These are phyloP conservation scores for Isoetes taiwanensis DNA, from an alignment of 75 land plant genomes.

Conservation along the genomic window DNA sequence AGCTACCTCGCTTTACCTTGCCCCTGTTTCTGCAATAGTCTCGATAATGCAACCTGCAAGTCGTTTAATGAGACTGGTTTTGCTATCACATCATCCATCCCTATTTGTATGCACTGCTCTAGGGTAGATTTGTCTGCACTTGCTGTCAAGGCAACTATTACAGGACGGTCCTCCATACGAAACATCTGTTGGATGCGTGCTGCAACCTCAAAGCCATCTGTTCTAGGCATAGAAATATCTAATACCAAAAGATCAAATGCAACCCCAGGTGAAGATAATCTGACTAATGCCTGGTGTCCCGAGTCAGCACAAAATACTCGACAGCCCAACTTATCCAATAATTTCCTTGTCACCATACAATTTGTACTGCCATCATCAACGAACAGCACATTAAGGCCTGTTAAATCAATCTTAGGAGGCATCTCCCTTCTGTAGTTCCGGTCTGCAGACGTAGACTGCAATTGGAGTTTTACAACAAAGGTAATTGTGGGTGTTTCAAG, in stretches of 20 bases:
- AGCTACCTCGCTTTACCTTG: no score
- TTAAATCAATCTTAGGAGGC: no score
- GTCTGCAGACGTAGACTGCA: constrained; percentile 20
- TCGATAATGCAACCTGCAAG: constrained; percentile 11
- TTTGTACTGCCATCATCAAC: constrained; percentile 67
- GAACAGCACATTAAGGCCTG: no score
- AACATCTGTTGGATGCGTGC: constrained; percentile 30
- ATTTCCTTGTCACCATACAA: constrained; percentile 51
- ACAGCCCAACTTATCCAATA: constrained; percentile 66
- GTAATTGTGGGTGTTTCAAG: constrained; percentile 41
- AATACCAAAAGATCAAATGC: constrained; percentile 39
- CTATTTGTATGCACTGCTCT: constrained; percentile 45
- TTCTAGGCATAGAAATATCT: constrained; percentile 69
- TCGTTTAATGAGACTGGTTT: constrained; percentile 46
- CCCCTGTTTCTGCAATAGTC: constrained; percentile 9
- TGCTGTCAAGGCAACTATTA: constrained; percentile 65
- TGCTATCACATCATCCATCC: constrained; percentile 56
- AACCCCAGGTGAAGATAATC: constrained; percentile 28
- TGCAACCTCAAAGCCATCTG: constrained; percentile 68
- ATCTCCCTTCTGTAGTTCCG: no score
- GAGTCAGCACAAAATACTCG: constrained; percentile 53
- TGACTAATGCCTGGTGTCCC: constrained; percentile 55
- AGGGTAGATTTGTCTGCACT: constrained; percentile 40
- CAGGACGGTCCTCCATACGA: constrained; percentile 30
- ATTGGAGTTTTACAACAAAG: constrained; percentile 54